Evolutionary conservation across 495 filamentous ascomycete genomes (phyloP).

Genomic region (Trichoderma asperelloides): DNA sequence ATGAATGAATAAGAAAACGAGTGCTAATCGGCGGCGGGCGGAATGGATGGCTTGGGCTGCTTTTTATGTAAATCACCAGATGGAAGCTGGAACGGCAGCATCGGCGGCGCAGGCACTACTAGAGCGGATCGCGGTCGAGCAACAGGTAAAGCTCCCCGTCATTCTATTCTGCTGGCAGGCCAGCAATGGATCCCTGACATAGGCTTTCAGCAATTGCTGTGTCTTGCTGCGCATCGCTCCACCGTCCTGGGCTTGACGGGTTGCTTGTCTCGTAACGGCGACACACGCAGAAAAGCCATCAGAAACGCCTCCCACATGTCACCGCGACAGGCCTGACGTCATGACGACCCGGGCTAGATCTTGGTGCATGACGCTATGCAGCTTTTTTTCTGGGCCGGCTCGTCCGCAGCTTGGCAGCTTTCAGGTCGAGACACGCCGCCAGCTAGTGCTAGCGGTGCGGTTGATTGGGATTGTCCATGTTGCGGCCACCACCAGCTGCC

Average conservation of each 20-base stretch:
- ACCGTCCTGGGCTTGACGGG: no score
- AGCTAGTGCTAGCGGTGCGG: not conserved
- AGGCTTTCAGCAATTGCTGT: no score
- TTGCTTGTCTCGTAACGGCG: not conserved
- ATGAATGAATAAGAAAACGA: not conserved
- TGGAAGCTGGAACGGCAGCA: no score
- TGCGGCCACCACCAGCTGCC: not conserved
- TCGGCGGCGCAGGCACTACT: no score
- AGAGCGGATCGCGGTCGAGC: no score
- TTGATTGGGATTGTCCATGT: not conserved
- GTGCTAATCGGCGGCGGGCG: not conserved
- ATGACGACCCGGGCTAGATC: not conserved
- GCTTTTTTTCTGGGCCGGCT: not conserved
- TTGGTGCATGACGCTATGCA: constrained; percentile 5
- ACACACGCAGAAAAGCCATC: not conserved
- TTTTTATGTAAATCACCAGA: no score
- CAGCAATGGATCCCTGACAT: no score
- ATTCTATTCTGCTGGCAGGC: no score
- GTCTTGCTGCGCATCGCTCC: no score
- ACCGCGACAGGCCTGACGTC: not conserved
- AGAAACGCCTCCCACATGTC: not conserved
- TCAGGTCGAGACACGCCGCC: not conserved
- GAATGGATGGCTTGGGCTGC: no score
- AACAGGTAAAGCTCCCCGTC: no score
- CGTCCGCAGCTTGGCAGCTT: not conserved